Percentiles rank a stretch among this genome's conserved stretches.
Evolutionary conservation across 805 yeast species (phyloP).

Genomic region (Schwanniomyces vanrijiae): DNA sequence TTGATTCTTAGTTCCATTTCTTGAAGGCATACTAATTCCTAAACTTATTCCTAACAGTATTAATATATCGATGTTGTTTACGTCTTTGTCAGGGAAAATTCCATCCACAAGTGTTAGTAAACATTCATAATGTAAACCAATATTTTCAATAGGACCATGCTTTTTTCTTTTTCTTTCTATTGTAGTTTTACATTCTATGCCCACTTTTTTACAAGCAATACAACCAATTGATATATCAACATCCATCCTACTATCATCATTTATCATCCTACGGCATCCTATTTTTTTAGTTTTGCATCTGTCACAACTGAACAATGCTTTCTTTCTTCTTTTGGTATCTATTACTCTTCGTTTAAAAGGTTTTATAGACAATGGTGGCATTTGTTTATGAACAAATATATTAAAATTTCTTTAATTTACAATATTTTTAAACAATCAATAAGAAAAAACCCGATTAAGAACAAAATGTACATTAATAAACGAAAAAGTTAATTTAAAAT

Average conservation of each 20-base stretch:
- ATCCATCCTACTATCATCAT: background rate
- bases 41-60: constrained; percentile 34
- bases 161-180: constrained; percentile 42
- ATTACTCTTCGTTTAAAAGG: background rate
- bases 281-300: background rate
- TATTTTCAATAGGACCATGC: constrained; percentile 42
- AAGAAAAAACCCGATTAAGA: too few species aligned
- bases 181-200: constrained; percentile 40
- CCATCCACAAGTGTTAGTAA: constrained; percentile 38
- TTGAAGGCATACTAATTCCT: constrained; percentile 35
- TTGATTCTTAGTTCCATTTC: constrained; percentile 2
- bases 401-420: too few species aligned
- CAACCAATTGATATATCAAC: constrained; percentile 14
- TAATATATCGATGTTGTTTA: constrained; percentile 41
- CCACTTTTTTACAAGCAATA: constrained; percentile 25
- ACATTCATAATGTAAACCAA: constrained; percentile 43
- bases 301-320: background rate
- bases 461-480: too few species aligned
- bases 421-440: too few species aligned
- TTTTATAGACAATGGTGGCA: background rate
- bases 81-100: constrained; percentile 44
- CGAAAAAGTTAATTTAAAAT: too few species aligned
- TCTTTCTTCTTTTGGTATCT: background rate
- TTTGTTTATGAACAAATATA: too few species aligned
- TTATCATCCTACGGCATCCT: background rate